Conservation (phyloP, 2,329 filamentous ascomycete genomes). For the Fusarium sterilihyphosum region DNA sequence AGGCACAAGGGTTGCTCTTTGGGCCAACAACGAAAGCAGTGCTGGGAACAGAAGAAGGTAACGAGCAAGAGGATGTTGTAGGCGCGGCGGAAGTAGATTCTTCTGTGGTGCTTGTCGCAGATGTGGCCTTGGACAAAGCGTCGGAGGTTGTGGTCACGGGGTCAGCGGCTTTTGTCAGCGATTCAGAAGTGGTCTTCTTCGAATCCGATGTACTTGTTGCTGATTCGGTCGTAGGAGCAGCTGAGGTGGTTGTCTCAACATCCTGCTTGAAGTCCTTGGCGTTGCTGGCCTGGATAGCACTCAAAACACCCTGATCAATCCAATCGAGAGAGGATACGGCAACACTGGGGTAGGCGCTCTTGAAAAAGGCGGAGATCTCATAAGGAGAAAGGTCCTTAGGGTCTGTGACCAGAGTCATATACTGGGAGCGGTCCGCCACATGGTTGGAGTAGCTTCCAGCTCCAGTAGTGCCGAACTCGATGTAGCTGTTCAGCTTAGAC, state of each 20-base stretch:
- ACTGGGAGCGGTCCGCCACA: conserved; percentile 45
- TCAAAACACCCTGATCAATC: conserved; percentile 33
- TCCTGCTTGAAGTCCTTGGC: conserved; percentile 14
- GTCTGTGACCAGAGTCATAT: conserved; percentile 48
- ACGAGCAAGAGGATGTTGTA: neutral
- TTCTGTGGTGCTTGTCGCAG: neutral
- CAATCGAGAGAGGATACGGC: conserved; percentile 26
- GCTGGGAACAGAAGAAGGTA: conserved; percentile 36
- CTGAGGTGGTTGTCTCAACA: neutral
- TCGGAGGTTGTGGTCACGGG: neutral
- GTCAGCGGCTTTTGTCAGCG: neutral
- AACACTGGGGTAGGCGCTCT: conserved; percentile 12
- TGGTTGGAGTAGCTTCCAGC: conserved; percentile 53
- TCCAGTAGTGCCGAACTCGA: conserved; percentile 55
- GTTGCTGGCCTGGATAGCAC: conserved; percentile 34
- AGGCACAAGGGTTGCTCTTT: conserved; percentile 50
- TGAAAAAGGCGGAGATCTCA: conserved; percentile 32
- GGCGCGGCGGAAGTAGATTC: conserved; percentile 2
- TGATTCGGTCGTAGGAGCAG: neutral
- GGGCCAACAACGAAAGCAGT: conserved; percentile 53
- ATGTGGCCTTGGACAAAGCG: neutral
- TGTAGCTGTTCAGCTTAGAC: conserved; percentile 47
- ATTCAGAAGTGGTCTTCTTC: neutral
- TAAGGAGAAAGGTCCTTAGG: conserved; percentile 44
- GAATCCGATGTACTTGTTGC: neutral